A percentile compares a stretch with the other conserved stretches of the same genome.
These are phyloP conservation scores for Pseudogymnoascus pannorum DNA, from an alignment of 2,329 filamentous ascomycete species.

Conservation along the genomic window DNA sequence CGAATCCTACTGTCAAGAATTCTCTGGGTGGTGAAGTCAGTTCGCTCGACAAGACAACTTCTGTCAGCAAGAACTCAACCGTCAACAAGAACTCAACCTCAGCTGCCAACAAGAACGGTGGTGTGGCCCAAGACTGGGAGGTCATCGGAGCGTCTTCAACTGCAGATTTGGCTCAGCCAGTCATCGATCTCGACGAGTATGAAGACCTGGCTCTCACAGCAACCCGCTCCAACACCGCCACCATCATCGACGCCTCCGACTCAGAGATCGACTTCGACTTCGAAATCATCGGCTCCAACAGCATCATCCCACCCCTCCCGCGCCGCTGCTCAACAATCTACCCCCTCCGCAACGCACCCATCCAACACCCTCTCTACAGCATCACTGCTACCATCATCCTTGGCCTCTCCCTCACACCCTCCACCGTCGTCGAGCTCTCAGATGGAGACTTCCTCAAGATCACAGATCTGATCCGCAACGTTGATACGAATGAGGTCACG, in stretches of 20 bases:
- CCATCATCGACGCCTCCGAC: background rate
- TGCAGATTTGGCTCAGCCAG: background rate
- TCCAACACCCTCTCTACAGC: background rate
- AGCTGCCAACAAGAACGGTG: background rate
- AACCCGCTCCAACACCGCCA: background rate
- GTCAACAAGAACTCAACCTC: too few relatives aligned
- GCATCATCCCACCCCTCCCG: background rate
- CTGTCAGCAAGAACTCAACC: too few relatives aligned
- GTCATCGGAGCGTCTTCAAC: background rate
- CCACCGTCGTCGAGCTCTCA: slow-evolving; percentile 16
- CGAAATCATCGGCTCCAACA: background rate
- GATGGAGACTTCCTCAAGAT: slow-evolving; percentile 10
- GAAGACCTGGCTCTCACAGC: background rate
- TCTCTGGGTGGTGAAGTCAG: too few relatives aligned
- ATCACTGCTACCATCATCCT: background rate
- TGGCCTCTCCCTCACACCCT: background rate
- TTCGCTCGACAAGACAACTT: too few relatives aligned
- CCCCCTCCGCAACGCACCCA: background rate
- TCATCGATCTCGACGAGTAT: background rate
- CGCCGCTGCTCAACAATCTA: background rate
- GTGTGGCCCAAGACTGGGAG: background rate
- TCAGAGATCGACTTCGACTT: background rate
- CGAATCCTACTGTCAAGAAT: too few relatives aligned
- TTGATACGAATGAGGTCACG: slow-evolving; percentile 19
- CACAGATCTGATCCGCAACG: slow-evolving; percentile 27